Evolutionary conservation across 805 yeast species (phyloP), one percentile per base, ranked within the genome.

Genomic region (Candida krabiensis): DNA sequence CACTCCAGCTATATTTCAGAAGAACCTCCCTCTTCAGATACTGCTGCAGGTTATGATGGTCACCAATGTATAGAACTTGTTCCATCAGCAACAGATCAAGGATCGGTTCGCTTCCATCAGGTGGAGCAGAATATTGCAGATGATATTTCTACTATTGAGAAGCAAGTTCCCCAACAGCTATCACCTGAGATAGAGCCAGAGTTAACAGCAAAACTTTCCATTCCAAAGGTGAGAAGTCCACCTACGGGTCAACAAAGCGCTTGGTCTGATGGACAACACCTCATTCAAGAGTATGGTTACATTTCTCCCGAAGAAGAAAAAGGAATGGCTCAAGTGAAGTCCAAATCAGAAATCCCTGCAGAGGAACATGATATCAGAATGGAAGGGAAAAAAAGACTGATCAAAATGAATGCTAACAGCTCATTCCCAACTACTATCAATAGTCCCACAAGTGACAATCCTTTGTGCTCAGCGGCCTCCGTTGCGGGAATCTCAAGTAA

Each of bases 241-340:
- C 37, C 35, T 8, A 22, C 14, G 8, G 43, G 19, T 5, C 46
- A 39, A 12, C 46, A 41, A 13, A 49, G 54, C 21, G 49, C 43
- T 5, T 54, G 57, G 60, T 40, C 45, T 1, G 61, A 49, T 15
- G 57, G 52, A 4, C 41, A 50, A 17, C 33, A 36, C 11, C 27
- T 55, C 14, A 52, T 55, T 19, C 41, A 52, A 23, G 37, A 44
- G 16, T 55, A 37, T 38, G 60, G 58, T 5, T 53, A 56, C 36
- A 19, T 42, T 8, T 50, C 57, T 2, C 47, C 53, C 5, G 32
- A 33, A 18, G 42, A 36, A 3, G 36, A 16, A n/a, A 16, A 32
- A 16, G 19, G 28, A 15, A 15, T 12, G 35, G 15, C 16, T n/a
- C 11, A 18, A 14, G 16, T 15, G 13, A 37, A 25, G 15, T 12